Evolutionary conservation across 1,284 basidiomycete genomes (phyloP), one percentile per base, ranked within the genome.

Genomic region (Cryptococcus maquisensis): DNA sequence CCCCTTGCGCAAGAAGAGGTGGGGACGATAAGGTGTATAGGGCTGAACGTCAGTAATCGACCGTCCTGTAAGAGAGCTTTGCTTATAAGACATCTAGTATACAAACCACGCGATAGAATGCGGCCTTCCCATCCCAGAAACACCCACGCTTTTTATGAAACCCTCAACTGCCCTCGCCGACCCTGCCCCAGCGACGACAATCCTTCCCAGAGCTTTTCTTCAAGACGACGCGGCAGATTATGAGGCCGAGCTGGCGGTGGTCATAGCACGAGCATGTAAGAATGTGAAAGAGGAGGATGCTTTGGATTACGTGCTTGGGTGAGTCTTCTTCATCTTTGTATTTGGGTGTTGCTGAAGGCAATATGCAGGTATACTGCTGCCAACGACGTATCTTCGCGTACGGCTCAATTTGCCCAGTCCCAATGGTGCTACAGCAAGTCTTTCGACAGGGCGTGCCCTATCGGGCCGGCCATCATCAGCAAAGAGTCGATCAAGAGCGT

Each of bases 181-280:
- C 48, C 73, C 73, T 0, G 68, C 48, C 51, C 71, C 73, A 10
- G 63, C 66, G 2, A 62, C 66, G 4, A 66, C 64, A 7, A 56
- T 69, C 16, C 57, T 75, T 15, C 73, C 73, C 24, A 66, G 62
- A 47, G 53, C 62, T 4, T 63, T 81, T 46, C 83, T 84, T 1
- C 82, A 86, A 63, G 89, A 89, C 23, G 80, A 84, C 2, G 80
- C 85, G 21, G 83, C 88, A 0, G 92, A 96, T 74, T 95, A 91
- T 67, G 92, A 96, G 70, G 86, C 89, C 46, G 92, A 96, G 66
- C 77, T 96, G 13, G 87, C 84, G 35, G 81, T 94, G 53, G 86
- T 95, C 49, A 88, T 96, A 36, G 90, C 89, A 28, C 88, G 86
- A 68, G 74, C 84, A 0, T 85, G 85, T 32, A 89, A 86, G 78